Evolutionary conservation across 345 rosid genomes (phyloP).

Genomic region (Toxicodendron radicans): DNA sequence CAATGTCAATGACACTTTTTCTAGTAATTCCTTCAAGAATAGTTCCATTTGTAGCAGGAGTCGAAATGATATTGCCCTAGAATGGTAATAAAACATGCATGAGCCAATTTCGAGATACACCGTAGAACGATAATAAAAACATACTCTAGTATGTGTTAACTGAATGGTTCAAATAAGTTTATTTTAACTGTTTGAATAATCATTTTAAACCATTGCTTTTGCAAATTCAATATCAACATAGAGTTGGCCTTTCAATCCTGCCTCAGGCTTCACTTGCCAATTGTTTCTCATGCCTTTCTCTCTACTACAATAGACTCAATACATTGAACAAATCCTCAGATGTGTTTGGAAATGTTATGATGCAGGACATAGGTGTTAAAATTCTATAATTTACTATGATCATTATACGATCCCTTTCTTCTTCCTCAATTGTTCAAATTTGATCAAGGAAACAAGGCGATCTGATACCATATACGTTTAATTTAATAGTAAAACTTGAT

Average conservation of each 20-base stretch:
- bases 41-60: conserved; percentile 75
- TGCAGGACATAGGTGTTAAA: too few species aligned
- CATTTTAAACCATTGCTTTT: neutral
- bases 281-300: too few species aligned
- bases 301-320: too few species aligned
- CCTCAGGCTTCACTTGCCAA: too few species aligned
- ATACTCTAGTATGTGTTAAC: neutral
- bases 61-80: conserved; percentile 66
- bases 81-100: neutral
- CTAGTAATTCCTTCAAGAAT: conserved; percentile 79
- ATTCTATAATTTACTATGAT: neutral
- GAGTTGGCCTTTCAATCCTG: too few species aligned
- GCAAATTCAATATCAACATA: too few species aligned
- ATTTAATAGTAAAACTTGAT: neutral
- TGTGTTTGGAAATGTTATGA: too few species aligned
- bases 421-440: neutral
- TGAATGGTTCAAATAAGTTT: neutral
- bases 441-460: neutral
- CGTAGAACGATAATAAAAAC: too few species aligned
- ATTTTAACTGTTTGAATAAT: too few species aligned
- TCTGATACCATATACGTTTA: neutral
- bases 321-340: too few species aligned
- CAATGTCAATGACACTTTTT: conserved; percentile 68
- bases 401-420: neutral
- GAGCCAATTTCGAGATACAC: neutral